phyloP scores from a whole-genome alignment of 208 protist species.

The Phytomonas francai region DNA sequence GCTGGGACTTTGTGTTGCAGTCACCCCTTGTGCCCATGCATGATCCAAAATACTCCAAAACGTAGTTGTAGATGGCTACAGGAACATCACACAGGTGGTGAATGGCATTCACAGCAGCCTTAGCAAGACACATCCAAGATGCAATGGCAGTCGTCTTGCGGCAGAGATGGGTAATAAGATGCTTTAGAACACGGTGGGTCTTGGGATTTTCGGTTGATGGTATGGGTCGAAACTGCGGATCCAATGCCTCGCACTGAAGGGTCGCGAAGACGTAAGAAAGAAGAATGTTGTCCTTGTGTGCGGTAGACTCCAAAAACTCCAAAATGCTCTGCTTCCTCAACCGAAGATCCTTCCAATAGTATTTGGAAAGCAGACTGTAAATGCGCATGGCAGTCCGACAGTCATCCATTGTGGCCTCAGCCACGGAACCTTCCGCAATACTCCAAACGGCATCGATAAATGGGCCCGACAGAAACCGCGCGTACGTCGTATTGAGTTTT shows the following conservation, averaged over 20 bases:
- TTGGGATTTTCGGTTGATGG: slow-evolving; percentile 28
- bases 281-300: slow-evolving; percentile 74
- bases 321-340: slow-evolving; percentile 62
- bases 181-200: slow-evolving; percentile 46
- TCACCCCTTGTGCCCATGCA: slow-evolving; percentile 13
- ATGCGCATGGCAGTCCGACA: slow-evolving; percentile 80
- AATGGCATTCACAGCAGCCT: slow-evolving; percentile 59
- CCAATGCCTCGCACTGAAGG: slow-evolving; percentile 58
- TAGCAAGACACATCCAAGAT: slow-evolving; percentile 75
- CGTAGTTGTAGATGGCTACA: slow-evolving; percentile 65
- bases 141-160: slow-evolving; percentile 54
- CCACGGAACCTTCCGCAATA: slow-evolving; percentile 65
- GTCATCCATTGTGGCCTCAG: slow-evolving; percentile 30
- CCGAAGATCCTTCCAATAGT: slow-evolving; percentile 60
- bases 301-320: slow-evolving; percentile 44
- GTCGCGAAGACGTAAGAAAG: slow-evolving; percentile 71
- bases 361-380: slow-evolving; percentile 76
- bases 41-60: slow-evolving; percentile 50
- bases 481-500: slow-evolving; percentile 13
- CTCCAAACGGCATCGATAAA: slow-evolving; percentile 86
- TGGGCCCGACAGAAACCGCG: slow-evolving; percentile 22
- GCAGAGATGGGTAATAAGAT: slow-evolving; percentile 77
- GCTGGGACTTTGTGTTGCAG: slow-evolving; percentile 50
- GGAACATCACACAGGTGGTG: slow-evolving; percentile 72
- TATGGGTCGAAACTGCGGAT: slow-evolving; percentile 67